Percentiles rank a stretch among this genome's conserved stretches.
phyloP scores from a whole-genome alignment of 192 early-diverging fungal genomes.

The Linnemannia elongata region DNA sequence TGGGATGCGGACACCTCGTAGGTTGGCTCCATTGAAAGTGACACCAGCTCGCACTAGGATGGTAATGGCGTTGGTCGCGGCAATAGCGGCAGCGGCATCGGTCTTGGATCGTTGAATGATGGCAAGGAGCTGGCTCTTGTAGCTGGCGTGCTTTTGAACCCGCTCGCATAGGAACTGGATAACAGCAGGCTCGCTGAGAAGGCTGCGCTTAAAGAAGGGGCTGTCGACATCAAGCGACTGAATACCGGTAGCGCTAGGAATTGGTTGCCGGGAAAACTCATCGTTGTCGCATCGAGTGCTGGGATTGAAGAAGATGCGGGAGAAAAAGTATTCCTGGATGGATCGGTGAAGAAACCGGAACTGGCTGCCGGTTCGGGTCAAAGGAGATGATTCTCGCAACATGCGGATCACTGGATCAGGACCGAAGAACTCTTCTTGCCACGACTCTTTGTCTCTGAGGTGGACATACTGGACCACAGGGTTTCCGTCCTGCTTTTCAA shows the following conservation, averaged over 20 bases:
- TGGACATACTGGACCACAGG: neutral
- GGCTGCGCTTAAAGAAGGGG: neutral
- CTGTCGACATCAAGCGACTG: neutral
- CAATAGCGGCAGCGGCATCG: neutral
- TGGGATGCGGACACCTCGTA: too few species aligned
- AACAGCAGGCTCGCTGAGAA: neutral
- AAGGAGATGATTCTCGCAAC: neutral
- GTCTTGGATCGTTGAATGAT: neutral
- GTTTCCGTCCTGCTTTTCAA: neutral
- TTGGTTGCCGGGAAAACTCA: neutral
- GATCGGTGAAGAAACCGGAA: neutral
- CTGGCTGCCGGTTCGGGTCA: neutral
- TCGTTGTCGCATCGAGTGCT: neutral
- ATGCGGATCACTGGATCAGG: neutral
- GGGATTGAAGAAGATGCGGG: neutral
- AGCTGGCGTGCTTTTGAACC: neutral
- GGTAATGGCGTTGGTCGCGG: neutral
- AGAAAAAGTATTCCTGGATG: neutral
- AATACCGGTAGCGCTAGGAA: neutral
- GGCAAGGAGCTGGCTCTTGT: neutral
- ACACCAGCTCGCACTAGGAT: neutral
- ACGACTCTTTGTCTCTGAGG: neutral
- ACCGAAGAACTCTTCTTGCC: neutral
- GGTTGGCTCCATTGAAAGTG: neutral
- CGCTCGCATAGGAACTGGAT: slow-evolving; percentile 6